Percentiles rank a stretch among this genome's conserved stretches.
phyloP scores from a whole-genome alignment of 1,284 basidiomycete species.

The Boletellus deceptivus region DNA sequence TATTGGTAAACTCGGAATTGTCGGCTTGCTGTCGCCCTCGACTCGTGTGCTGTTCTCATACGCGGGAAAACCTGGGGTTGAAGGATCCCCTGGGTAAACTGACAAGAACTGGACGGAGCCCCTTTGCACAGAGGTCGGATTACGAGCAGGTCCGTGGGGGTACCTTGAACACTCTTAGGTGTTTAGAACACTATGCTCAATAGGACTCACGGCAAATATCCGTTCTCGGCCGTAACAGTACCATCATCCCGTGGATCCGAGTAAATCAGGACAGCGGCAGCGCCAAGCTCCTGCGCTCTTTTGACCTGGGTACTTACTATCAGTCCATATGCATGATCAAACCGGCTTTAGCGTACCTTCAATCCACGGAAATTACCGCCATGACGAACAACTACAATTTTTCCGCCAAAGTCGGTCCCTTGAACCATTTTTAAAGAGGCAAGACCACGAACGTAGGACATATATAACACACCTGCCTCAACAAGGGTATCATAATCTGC shows the following conservation, averaged over 20 bases:
- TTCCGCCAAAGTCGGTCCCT: constrained; percentile 64
- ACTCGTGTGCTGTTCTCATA: constrained; percentile 71
- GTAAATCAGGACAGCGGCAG: constrained; percentile 61
- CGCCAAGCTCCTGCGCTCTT: constrained; percentile 71
- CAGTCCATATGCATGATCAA: background rate
- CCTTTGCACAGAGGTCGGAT: constrained; percentile 68
- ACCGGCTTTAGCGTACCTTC: constrained; percentile 37
- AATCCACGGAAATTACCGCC: constrained; percentile 71
- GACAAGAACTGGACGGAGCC: constrained; percentile 75
- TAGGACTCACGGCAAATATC: constrained; percentile 45
- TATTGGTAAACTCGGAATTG: constrained; percentile 65
- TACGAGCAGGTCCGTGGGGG: constrained; percentile 43
- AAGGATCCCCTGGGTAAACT: constrained; percentile 66
- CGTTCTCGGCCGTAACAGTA: constrained; percentile 62
- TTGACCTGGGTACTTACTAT: constrained; percentile 43
- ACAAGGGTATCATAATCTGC: constrained; percentile 39
- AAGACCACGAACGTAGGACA: background rate
- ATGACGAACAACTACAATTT: constrained; percentile 69
- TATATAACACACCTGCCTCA: constrained; percentile 22
- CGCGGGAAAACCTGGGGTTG: constrained; percentile 70
- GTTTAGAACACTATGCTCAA: background rate
- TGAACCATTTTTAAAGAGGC: constrained; percentile 6
- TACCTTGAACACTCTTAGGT: background rate
- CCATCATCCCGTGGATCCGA: constrained; percentile 77
- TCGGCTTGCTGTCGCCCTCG: constrained; percentile 58